A percentile compares a stretch with the other conserved stretches of the same genome.
Evolutionary conservation across 2,329 filamentous ascomycete genomes (phyloP).

Genomic region (Sarocladium strictum): DNA sequence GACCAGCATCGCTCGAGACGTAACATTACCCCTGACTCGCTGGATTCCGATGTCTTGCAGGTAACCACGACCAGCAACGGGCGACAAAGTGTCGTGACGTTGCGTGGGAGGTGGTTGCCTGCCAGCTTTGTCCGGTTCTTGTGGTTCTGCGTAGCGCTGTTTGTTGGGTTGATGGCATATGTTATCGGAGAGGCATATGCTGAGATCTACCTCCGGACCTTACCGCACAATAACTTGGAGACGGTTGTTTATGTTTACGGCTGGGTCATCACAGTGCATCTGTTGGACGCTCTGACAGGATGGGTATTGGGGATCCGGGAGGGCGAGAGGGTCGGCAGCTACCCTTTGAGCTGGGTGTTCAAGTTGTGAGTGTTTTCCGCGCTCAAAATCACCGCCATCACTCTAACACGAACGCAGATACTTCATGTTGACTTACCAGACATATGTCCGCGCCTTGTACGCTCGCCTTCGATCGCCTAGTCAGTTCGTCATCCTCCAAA

Average conservation of each 20-base stretch:
- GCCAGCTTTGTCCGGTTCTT: slow-evolving; percentile 63
- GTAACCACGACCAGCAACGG: background rate
- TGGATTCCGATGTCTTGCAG: slow-evolving; percentile 14
- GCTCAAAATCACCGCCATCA: background rate
- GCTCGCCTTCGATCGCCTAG: slow-evolving; percentile 59
- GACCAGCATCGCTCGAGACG: slow-evolving; percentile 19
- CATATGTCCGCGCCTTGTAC: slow-evolving; percentile 63
- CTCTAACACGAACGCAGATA: slow-evolving; percentile 37
- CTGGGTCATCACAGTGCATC: slow-evolving; percentile 61
- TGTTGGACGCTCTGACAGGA: slow-evolving; percentile 58
- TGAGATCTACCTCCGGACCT: slow-evolving; percentile 60
- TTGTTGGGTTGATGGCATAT: slow-evolving; percentile 58
- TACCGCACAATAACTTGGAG: slow-evolving; percentile 60
- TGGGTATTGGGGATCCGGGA: slow-evolving; percentile 62
- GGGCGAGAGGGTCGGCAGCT: slow-evolving; percentile 61
- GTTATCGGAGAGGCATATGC: slow-evolving; percentile 64
- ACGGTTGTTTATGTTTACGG: slow-evolving; percentile 66
- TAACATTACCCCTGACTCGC: slow-evolving; percentile 27
- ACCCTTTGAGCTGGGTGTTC: slow-evolving; percentile 65
- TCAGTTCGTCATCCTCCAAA: slow-evolving; percentile 61
- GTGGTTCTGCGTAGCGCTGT: slow-evolving; percentile 62
- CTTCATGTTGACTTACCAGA: slow-evolving; percentile 65
- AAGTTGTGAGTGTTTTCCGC: slow-evolving; percentile 48
- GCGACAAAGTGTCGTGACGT: slow-evolving; percentile 24
- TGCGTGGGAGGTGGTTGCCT: slow-evolving; percentile 52